Conservation (phyloP, 2,329 filamentous ascomycete species). For the Madurella mycetomatis region DNA sequence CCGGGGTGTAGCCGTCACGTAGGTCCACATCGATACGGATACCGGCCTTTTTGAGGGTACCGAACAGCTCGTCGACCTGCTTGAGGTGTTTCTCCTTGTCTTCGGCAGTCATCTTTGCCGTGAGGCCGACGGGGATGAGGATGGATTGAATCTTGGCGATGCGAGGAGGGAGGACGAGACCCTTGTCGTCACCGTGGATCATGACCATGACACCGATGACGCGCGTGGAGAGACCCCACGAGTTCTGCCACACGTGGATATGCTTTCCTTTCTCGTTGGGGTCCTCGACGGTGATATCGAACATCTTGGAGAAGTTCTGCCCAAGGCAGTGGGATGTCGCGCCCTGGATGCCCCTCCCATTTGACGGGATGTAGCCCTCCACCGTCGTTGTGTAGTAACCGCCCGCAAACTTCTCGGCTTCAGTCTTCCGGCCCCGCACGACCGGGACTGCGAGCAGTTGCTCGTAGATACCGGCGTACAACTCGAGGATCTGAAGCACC, state of each 20-base stretch:
- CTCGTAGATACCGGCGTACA: constrained; percentile 89
- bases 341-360: constrained; percentile 93
- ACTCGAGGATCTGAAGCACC: constrained; percentile 87
- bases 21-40: constrained; percentile 77
- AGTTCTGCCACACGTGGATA: constrained; percentile 95
- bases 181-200: constrained; percentile 94
- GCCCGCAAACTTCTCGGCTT: constrained; percentile 97
- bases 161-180: constrained; percentile 85
- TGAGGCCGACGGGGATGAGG: constrained; percentile 89
- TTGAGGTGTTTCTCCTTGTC: constrained; percentile 71
- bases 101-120: constrained; percentile 77
- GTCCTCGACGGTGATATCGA: constrained; percentile 95
- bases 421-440: constrained; percentile 89
- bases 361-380: constrained; percentile 93
- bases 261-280: constrained; percentile 75
- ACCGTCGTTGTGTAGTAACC: constrained; percentile 95
- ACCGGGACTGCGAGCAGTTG: constrained; percentile 92
- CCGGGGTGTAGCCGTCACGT: constrained; percentile 87
- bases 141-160: constrained; percentile 83
- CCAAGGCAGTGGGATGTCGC: constrained; percentile 91
- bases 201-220: constrained; percentile 99
- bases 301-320: constrained; percentile 99
- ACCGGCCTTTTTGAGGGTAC: constrained; percentile 64
- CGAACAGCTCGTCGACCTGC: constrained; percentile 67
- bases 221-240: constrained; percentile 95